These are phyloP conservation scores for Viola odorata DNA, from an alignment of 345 rosid genomes.

Conservation along the genomic window DNA sequence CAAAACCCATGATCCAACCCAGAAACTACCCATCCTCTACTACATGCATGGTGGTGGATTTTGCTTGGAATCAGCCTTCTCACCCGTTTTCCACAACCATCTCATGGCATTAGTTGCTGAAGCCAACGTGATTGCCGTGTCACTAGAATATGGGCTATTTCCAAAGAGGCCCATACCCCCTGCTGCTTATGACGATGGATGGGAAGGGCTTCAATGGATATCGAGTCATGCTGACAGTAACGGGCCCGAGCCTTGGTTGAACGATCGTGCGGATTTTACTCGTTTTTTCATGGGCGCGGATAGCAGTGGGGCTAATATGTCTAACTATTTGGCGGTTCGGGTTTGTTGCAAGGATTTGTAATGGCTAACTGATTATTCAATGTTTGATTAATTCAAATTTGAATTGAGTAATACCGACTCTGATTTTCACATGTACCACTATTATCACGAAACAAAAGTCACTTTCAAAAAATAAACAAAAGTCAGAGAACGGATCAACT, in stretches of 20 bases:
- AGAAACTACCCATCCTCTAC: neutral
- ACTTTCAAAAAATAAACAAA: too few relatives aligned
- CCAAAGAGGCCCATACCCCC: neutral
- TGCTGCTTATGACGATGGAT: neutral
- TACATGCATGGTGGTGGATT: neutral
- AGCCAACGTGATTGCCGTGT: neutral
- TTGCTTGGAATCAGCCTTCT: neutral
- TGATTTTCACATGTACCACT: too few relatives aligned
- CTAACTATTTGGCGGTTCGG: neutral
- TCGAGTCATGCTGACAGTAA: neutral
- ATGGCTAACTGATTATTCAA: too few relatives aligned
- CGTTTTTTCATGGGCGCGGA: neutral
- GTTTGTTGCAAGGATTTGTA: neutral
- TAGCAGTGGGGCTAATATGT: conserved; percentile 1
- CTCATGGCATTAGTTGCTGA: neutral
- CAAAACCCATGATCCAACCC: conserved; percentile 1
- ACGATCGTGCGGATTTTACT: neutral
- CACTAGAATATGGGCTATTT: neutral
- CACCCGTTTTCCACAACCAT: neutral
- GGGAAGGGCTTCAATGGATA: neutral
- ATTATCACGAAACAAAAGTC: too few relatives aligned
- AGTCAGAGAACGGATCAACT: too few relatives aligned
- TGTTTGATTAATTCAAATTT: too few relatives aligned
- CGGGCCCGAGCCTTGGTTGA: neutral
- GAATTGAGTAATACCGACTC: too few relatives aligned